Percentiles rank a stretch among this genome's conserved stretches.
Evolutionary conservation across 176 grass and related monocot genomes (phyloP).

Genomic region (Hyparrhenia diplandra): DNA sequence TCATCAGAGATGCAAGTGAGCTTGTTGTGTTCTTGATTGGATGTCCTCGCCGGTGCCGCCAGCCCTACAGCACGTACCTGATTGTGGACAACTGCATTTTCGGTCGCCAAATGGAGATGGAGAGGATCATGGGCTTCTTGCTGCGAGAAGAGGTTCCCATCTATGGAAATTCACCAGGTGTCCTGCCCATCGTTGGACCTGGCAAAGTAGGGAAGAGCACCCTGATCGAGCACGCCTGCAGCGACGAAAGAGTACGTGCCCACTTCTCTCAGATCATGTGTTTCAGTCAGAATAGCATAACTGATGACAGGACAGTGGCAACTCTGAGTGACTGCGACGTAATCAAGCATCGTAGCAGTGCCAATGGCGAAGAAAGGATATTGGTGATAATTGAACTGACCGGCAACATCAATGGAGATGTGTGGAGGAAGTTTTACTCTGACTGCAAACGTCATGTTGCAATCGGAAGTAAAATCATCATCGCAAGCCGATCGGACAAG

Average conservation of each 20-base stretch:
- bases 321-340: neutral
- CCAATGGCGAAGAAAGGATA: neutral
- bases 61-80: neutral
- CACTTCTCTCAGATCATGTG: neutral
- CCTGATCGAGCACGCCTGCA: slow-evolving; percentile 10
- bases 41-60: neutral
- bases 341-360: neutral
- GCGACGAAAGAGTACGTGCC: slow-evolving; percentile 8
- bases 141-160: no score
- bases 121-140: neutral
- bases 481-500: neutral
- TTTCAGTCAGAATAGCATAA: neutral
- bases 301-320: neutral
- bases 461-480: slow-evolving; percentile 14
- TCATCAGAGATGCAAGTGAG: neutral
- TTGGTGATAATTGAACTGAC: neutral
- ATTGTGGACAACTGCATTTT: neutral
- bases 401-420: neutral
- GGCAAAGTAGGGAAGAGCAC: slow-evolving; percentile 14
- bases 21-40: neutral
- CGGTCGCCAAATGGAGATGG: neutral
- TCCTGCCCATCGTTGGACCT: neutral
- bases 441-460: neutral
- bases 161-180: neutral
- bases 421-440: neutral